Conservation (phyloP, 305 asterid species). For the Coffea humblotiana region DNA sequence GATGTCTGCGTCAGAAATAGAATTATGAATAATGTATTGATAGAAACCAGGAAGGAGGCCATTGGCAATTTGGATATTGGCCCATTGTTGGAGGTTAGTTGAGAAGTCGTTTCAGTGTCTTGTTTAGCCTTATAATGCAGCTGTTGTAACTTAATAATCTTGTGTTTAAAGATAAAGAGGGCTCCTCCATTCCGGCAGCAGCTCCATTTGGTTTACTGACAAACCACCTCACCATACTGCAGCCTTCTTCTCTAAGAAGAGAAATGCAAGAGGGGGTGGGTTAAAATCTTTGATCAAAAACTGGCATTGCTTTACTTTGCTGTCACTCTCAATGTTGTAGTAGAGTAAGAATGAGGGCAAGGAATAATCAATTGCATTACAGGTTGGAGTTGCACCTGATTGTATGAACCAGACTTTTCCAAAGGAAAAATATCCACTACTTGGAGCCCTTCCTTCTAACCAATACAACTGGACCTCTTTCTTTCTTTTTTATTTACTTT, state of each 20-base stretch:
- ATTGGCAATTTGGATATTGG: not conserved
- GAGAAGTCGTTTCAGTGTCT: slow-evolving; percentile 21
- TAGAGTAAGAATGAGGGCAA: slow-evolving; percentile 22
- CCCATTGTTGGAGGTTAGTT: slow-evolving; percentile 21
- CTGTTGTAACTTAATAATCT: slow-evolving; percentile 6
- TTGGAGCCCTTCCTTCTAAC: no score
- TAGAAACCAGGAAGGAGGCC: not conserved
- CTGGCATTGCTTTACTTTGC: slow-evolving; percentile 21
- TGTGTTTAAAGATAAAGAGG: slow-evolving; percentile 22
- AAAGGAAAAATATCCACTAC: no score
- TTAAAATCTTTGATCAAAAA: not conserved
- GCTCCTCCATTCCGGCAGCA: slow-evolving; percentile 9
- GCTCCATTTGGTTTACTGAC: slow-evolving; percentile 6
- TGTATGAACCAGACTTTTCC: not conserved
- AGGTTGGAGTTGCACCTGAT: not conserved
- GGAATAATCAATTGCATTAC: slow-evolving; percentile 9
- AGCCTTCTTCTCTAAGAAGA: slow-evolving; percentile 14
- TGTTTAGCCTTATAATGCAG: not conserved
- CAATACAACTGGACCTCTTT: no score
- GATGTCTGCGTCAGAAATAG: not conserved
- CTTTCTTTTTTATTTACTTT: no score
- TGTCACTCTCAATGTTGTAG: slow-evolving; percentile 23
- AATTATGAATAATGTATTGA: not conserved
- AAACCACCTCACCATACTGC: slow-evolving; percentile 2
- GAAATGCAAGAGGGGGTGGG: not conserved